Conservation (phyloP, 2,329 filamentous ascomycete genomes). For the Penicillium sp. region DNA sequence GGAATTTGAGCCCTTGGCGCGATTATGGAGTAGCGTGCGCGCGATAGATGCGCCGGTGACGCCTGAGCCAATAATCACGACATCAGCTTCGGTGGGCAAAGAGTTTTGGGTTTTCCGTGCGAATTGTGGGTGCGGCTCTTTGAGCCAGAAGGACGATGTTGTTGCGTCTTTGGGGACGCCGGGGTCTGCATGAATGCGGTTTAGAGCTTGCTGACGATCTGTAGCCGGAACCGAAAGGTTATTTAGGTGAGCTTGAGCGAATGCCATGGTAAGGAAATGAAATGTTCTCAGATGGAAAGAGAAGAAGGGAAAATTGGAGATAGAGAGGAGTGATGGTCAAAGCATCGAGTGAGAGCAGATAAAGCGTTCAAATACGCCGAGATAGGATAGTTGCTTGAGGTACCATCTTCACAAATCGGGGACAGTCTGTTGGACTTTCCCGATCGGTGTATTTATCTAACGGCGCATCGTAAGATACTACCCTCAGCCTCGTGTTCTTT, state of each 20-base stretch:
- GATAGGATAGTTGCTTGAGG: not conserved
- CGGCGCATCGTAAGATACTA: not conserved
- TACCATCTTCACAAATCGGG: conserved; percentile 9
- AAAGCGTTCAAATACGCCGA: not conserved
- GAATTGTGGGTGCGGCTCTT: conserved; percentile 23
- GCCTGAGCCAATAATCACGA: conserved; percentile 34
- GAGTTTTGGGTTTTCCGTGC: conserved; percentile 13
- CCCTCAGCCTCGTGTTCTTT: not conserved
- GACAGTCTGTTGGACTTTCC: conserved; percentile 15
- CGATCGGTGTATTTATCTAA: not conserved
- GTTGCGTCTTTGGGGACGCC: conserved; percentile 27
- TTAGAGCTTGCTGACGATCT: conserved; percentile 24
- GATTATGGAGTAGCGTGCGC: conserved; percentile 20
- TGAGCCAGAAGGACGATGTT: conserved; percentile 37
- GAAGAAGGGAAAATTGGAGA: not conserved
- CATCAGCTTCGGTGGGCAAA: conserved; percentile 26
- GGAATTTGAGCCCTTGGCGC: not conserved
- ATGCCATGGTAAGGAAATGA: conserved; percentile 17
- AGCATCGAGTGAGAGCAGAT: not conserved
- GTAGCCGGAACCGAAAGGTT: conserved; percentile 17
- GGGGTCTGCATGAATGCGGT: conserved; percentile 26
- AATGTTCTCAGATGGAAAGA: not conserved
- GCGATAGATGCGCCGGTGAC: conserved; percentile 29
- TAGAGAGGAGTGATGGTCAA: not conserved
- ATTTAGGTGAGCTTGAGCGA: conserved; percentile 19